Base-by-base conservation (phyloP, 129 eudicot genomes). In the Solidago caesia region DNA sequence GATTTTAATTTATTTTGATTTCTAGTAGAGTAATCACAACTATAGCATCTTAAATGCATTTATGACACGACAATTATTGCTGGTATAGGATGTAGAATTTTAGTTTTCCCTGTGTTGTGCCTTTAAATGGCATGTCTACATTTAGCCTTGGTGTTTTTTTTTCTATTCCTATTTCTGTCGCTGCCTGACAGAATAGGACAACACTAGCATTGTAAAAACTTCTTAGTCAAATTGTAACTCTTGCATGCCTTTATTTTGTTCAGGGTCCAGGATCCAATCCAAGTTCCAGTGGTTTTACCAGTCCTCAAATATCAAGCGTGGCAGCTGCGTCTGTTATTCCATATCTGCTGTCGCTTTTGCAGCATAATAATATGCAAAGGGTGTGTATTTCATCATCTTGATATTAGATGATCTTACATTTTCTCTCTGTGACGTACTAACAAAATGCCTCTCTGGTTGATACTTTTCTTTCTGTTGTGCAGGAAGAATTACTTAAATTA, bases 401-500 rank as follows among this genome's bases (percentile, higher is more conserved):
- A 74, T 58, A 57, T 21, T 52, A 55, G 63, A 26, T 64, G 43
- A 63, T 52, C 7, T 55, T 44, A 44, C 44, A 47, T 46, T 52
- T 48, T 26, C 46, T 58, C 64, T 64, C 72, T 64, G 10, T 64
- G 44, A 64, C 63, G 59, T 58, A n/a, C 45, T n/a, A 16, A 3
- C 10, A 13, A 49, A 45, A 60, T 45, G 5, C 43, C 44, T 39
- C 41, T 57, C 79, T 33, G 79, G 49, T 47, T 76, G 29, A 64
- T 79, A 60, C 25, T 69, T 61, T 51, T 45, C 13, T 76, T 21
- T 14, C 0, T 71, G 47, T 62, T 59, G 53, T 79, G 57, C 93
- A 94, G 97, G 97, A 94, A 80, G 99, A 91, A 75, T 39, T 94
- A 76, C 55, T 81, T 51, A 91, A 82, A 81, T 74, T 91, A 89